phyloP scores from a whole-genome alignment of 1,139 yeast species.

The Yamadazyma sp. region DNA sequence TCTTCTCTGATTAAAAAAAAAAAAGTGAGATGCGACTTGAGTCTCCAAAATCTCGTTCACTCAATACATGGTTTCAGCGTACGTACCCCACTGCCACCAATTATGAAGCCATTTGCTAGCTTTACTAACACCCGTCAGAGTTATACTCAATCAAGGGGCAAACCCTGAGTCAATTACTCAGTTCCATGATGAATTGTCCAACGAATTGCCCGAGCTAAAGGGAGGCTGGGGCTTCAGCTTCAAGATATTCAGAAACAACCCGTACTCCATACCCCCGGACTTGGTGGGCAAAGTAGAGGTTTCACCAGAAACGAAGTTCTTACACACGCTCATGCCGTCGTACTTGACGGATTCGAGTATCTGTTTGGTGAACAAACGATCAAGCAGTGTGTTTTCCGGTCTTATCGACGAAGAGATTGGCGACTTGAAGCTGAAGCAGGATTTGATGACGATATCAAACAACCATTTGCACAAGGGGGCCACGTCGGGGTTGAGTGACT shows the following conservation, averaged over 20 bases:
- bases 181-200: constrained; percentile 65
- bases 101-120: not conserved
- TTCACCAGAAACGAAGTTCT: constrained; percentile 46
- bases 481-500: constrained; percentile 49
- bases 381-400: constrained; percentile 46
- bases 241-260: constrained; percentile 64
- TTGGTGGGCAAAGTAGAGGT: constrained; percentile 25
- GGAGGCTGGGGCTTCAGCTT: constrained; percentile 68
- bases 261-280: constrained; percentile 46
- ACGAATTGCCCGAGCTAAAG: constrained; percentile 56
- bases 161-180: constrained; percentile 65
- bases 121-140: constrained; percentile 30
- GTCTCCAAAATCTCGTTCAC: not conserved
- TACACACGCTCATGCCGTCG: constrained; percentile 59
- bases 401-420: constrained; percentile 37
- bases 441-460: constrained; percentile 33
- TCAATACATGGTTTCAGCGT: constrained; percentile 32
- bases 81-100: constrained; percentile 14
- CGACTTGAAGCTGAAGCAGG: constrained; percentile 17
- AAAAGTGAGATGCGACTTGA: constrained; percentile 10
- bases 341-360: constrained; percentile 53
- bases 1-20: constrained; percentile 3
- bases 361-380: constrained; percentile 51
- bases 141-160: constrained; percentile 54
- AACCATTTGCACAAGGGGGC: constrained; percentile 45